Percentiles rank a stretch among this genome's conserved stretches.
Conservation (phyloP, 164 flowering plant genomes). For the Sextonia rubra region DNA sequence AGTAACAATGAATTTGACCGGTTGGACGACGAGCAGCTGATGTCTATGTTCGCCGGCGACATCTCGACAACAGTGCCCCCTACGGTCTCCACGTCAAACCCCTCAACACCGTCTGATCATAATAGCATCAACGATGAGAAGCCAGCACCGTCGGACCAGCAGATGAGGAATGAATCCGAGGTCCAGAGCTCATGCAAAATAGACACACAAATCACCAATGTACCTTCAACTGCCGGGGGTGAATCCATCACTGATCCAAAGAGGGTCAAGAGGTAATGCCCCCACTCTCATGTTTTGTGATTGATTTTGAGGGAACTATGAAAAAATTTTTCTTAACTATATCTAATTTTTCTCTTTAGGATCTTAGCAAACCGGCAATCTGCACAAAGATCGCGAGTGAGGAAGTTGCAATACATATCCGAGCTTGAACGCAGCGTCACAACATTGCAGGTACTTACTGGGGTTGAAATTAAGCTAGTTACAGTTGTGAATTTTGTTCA, state of each 20-base stretch:
- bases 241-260: conserved; percentile 57
- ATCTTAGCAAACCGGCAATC: conserved; percentile 87
- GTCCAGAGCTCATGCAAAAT: conserved; percentile 38
- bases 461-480: neutral
- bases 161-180: conserved; percentile 40
- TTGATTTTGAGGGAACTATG: neutral
- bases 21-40: conserved; percentile 65
- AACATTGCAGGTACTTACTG: conserved; percentile 46
- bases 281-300: no score
- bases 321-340: neutral
- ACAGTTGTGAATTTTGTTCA: neutral
- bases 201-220: conserved; percentile 13
- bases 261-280: conserved; percentile 64
- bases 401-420: conserved; percentile 79
- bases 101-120: conserved; percentile 63
- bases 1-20: conserved; percentile 33
- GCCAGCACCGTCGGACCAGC: conserved; percentile 16
- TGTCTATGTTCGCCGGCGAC: conserved; percentile 67
- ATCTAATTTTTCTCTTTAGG: conserved; percentile 24
- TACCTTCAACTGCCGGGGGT: conserved; percentile 11
- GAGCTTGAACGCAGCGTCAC: conserved; percentile 83
- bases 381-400: conserved; percentile 82
- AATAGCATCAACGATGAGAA: conserved; percentile 50
- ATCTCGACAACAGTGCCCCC: conserved; percentile 19
- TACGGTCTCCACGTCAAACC: conserved; percentile 33